Evolutionary conservation across 2,329 filamentous ascomycete genomes (phyloP).

Genomic region (Chrysoporthe deuterocubensis): DNA sequence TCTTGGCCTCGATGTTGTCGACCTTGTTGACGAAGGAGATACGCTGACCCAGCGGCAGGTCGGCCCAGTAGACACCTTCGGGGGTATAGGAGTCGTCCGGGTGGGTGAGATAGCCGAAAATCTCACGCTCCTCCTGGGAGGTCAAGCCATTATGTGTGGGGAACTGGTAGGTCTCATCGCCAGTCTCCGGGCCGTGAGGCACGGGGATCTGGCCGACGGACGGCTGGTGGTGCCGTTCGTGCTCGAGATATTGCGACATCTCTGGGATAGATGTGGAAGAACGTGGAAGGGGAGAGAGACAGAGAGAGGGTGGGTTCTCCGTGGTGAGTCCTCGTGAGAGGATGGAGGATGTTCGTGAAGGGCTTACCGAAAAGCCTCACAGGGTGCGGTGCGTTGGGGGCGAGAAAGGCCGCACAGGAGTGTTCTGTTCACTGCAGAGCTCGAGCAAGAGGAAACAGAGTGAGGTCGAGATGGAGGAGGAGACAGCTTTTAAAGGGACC

Average conservation of each 20-base stretch:
- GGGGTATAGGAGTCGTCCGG: conserved; percentile 86
- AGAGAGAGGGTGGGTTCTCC: neutral
- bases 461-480: conserved; percentile 2
- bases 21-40: conserved; percentile 76
- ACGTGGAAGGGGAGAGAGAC: conserved; percentile 2
- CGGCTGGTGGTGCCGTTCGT: conserved; percentile 46
- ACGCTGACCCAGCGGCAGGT: conserved; percentile 73
- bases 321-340: no score
- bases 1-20: conserved; percentile 69
- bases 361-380: conserved; percentile 14
- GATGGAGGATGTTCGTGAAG: conserved; percentile 6
- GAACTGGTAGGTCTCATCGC: conserved; percentile 54
- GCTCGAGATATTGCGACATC: conserved; percentile 45
- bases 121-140: conserved; percentile 55
- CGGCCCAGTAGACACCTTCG: conserved; percentile 91
- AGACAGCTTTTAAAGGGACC: conserved; percentile 19
- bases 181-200: conserved; percentile 56
- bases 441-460: neutral
- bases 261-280: conserved; percentile 13
- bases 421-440: conserved; percentile 22
- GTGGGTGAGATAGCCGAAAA: conserved; percentile 79
- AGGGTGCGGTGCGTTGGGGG: neutral
- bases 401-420: conserved; percentile 20
- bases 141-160: conserved; percentile 41
- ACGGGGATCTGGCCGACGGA: conserved; percentile 58